Evolutionary conservation across 2,329 filamentous ascomycete species (phyloP).

Genomic region (Exutisphaerella laricina): DNA sequence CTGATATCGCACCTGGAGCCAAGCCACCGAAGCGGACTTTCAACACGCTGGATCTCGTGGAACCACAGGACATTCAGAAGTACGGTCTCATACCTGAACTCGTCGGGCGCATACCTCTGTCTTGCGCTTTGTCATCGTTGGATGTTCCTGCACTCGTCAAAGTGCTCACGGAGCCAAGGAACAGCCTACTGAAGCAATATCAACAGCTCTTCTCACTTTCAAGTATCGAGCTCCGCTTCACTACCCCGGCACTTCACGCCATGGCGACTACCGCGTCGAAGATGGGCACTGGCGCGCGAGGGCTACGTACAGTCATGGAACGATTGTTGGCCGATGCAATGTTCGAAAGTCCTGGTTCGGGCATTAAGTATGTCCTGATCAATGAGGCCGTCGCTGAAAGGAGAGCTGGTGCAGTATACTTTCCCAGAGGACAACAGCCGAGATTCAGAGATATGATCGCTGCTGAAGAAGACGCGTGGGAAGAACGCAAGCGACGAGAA

Average conservation of each 20-base stretch:
- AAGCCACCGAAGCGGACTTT: conserved; percentile 55
- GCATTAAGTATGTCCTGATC: conserved; percentile 43
- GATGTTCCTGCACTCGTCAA: conserved; percentile 64
- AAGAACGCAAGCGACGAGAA: conserved; percentile 33
- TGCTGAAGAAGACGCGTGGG: conserved; percentile 44
- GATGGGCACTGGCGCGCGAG: conserved; percentile 65
- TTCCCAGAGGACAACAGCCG: conserved; percentile 38
- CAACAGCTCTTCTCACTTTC: conserved; percentile 80
- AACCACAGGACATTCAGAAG: conserved; percentile 69
- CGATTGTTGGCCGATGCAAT: conserved; percentile 42
- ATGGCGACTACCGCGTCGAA: conserved; percentile 66
- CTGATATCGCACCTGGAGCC: conserved; percentile 33
- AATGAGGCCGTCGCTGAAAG: conserved; percentile 42
- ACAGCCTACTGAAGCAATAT: conserved; percentile 84
- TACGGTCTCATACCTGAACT: conserved; percentile 81
- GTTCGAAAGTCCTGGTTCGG: conserved; percentile 45
- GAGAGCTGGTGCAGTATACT: conserved; percentile 39
- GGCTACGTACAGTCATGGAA: conserved; percentile 45
- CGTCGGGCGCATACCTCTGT: conserved; percentile 91
- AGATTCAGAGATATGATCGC: conserved; percentile 38
- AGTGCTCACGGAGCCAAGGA: conserved; percentile 87
- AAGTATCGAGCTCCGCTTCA: conserved; percentile 72
- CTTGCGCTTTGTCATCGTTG: conserved; percentile 76
- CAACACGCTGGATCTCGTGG: conserved; percentile 59
- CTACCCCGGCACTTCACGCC: conserved; percentile 70